These are phyloP conservation scores for Hippophae gyantsensis DNA, from an alignment of 306 rosid genomes.

Conservation along the genomic window DNA sequence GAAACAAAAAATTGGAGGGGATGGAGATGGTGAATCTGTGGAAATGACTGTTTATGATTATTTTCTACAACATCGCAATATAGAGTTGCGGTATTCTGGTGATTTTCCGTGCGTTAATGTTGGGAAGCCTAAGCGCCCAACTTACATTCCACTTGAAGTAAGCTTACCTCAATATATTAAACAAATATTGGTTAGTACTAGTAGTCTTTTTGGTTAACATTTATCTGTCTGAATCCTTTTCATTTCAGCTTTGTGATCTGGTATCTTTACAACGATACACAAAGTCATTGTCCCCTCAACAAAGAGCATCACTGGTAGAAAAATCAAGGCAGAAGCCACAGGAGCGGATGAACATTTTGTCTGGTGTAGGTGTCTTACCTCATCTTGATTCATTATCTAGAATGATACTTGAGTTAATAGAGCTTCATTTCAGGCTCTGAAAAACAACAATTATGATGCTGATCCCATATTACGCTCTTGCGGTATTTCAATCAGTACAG, in stretches of 20 bases:
- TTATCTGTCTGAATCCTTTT: neutral
- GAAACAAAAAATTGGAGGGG: conserved; percentile 39
- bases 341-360: conserved; percentile 65
- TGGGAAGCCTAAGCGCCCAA: conserved; percentile 88
- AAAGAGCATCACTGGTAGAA: conserved; percentile 76
- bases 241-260: conserved; percentile 55
- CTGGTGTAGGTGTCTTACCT: conserved; percentile 37
- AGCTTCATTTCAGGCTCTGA: conserved; percentile 48
- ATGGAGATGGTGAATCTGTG: conserved; percentile 23
- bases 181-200: neutral
- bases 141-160: conserved; percentile 85
- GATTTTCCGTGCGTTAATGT: conserved; percentile 83
- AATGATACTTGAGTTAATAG: neutral
- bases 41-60: conserved; percentile 85
- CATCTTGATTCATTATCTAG: too few species aligned
- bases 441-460: conserved; percentile 49
- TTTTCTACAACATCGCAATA: conserved; percentile 53
- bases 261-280: conserved; percentile 83
- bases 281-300: conserved; percentile 65
- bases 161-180: neutral
- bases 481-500: conserved; percentile 39
- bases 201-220: neutral
- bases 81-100: conserved; percentile 51
- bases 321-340: conserved; percentile 92
- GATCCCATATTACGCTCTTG: conserved; percentile 68